Evolutionary conservation across 1,284 basidiomycete genomes (phyloP).

Genomic region (Mycena citricolor): DNA sequence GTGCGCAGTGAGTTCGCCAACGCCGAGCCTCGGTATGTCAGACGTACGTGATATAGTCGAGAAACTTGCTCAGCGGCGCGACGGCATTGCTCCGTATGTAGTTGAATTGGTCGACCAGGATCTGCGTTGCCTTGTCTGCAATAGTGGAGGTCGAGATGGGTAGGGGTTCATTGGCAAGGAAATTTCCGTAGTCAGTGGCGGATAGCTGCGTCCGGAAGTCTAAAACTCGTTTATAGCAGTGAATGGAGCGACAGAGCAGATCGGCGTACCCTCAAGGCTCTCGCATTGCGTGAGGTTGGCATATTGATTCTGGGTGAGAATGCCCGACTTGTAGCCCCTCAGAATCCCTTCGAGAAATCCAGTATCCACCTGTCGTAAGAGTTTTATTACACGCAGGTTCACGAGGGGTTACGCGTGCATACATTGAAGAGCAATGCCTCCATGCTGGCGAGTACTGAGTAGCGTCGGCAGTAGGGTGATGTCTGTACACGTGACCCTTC

Average conservation of each 20-base stretch:
- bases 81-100: constrained; percentile 91
- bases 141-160: constrained; percentile 95
- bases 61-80: constrained; percentile 87
- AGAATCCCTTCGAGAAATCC: constrained; percentile 94
- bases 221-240: constrained; percentile 31
- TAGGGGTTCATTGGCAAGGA: constrained; percentile 95
- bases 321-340: constrained; percentile 91
- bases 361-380: constrained; percentile 57
- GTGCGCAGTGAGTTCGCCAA: constrained; percentile 20
- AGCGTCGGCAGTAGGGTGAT: too few relatives aligned
- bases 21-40: constrained; percentile 4
- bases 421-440: constrained; percentile 89
- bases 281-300: constrained; percentile 97
- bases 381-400: constrained; percentile 13
- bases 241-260: not conserved
- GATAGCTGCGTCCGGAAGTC: constrained; percentile 93
- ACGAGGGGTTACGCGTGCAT: constrained; percentile 24
- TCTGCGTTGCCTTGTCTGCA: constrained; percentile 91
- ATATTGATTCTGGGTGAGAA: constrained; percentile 89
- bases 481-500: too few relatives aligned
- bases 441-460: constrained; percentile 44
- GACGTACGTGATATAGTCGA: constrained; percentile 96
- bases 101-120: constrained; percentile 97
- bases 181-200: constrained; percentile 98
- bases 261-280: constrained; percentile 82